These are phyloP conservation scores for Guadua angustifolia DNA, from an alignment of 176 grass and related monocot genomes.

Conservation along the genomic window DNA sequence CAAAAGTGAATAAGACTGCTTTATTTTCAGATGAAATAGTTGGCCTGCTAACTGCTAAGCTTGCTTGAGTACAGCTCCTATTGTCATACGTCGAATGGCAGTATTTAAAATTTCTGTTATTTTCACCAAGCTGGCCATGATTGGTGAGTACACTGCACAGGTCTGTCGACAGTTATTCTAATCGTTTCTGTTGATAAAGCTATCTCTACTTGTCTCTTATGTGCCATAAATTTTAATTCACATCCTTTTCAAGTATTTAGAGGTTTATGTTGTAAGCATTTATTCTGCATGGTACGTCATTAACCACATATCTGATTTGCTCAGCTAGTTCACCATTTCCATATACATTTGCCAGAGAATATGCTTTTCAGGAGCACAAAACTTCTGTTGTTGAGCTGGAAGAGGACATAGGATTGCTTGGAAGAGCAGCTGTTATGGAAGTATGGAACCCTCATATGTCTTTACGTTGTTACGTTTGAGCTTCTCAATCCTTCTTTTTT, in stretches of 20 bases:
- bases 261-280: not conserved
- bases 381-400: not conserved
- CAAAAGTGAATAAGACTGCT: not conserved
- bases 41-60: not conserved
- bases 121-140: not conserved
- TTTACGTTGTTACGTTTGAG: not conserved
- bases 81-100: not conserved
- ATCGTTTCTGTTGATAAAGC: not conserved
- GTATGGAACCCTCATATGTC: not conserved
- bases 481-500: not conserved
- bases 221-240: not conserved
- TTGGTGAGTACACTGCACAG: not conserved
- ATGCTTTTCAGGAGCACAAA: not conserved
- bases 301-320: not conserved
- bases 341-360: not conserved
- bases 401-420: not conserved
- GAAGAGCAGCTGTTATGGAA: not conserved
- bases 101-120: not conserved
- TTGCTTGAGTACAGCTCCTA: not conserved
- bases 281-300: too few relatives aligned
- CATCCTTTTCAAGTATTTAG: not conserved
- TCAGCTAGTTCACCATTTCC: not conserved
- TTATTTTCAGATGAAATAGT: constrained; percentile 3
- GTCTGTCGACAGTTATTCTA: not conserved
- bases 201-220: not conserved